Evolutionary conservation across 1,284 basidiomycete species (phyloP).

Genomic region (Mixia osmundae): DNA sequence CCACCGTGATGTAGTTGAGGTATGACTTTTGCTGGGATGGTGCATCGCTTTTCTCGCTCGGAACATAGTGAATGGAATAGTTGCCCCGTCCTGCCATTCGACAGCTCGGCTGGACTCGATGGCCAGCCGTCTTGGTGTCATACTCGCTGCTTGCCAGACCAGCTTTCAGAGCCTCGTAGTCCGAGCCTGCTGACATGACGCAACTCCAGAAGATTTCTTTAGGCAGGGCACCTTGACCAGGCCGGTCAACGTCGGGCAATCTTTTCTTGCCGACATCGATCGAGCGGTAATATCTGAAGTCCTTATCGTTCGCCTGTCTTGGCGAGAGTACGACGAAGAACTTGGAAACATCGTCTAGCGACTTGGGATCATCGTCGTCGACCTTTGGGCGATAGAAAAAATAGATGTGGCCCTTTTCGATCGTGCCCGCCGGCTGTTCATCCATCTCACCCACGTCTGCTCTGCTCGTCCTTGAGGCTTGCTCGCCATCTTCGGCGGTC

Average conservation of each 20-base stretch:
- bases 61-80: too few species aligned
- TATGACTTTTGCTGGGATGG: too few species aligned
- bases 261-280: conserved; percentile 36
- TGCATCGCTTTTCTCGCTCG: too few species aligned
- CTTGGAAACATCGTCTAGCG: background rate
- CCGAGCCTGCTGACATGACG: too few species aligned
- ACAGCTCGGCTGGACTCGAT: conserved; percentile 13
- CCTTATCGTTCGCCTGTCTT: conserved; percentile 32
- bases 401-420: conserved; percentile 29
- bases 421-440: too few species aligned
- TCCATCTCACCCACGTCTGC: too few species aligned
- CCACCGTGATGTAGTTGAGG: conserved; percentile 29
- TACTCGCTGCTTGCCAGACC: conserved; percentile 23
- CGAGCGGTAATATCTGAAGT: too few species aligned
- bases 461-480: too few species aligned
- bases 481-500: too few species aligned
- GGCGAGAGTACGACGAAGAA: background rate
- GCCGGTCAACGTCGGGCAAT: too few species aligned
- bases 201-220: too few species aligned
- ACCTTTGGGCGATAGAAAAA: conserved; percentile 44
- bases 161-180: conserved; percentile 31
- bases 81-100: conserved; percentile 35
- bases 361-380: background rate
- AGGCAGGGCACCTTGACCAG: too few species aligned
- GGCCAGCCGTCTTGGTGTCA: conserved; percentile 21